These are phyloP conservation scores for Macrocystidia cucumis DNA, from an alignment of 1,284 basidiomycete species.

Conservation along the genomic window DNA sequence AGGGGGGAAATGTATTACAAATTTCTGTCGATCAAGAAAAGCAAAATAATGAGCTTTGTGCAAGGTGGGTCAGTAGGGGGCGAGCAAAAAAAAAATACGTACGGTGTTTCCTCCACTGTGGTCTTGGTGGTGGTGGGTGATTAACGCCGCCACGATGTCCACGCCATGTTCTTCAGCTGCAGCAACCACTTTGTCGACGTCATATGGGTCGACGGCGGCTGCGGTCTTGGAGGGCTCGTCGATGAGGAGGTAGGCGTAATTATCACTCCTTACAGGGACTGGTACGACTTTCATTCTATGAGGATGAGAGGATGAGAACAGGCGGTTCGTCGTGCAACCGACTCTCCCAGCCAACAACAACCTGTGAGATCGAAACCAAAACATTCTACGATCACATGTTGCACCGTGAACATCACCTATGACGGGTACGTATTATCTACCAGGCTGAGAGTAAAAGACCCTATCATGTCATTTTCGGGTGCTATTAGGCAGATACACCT, in stretches of 20 bases:
- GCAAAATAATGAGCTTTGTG: no score
- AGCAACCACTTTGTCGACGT: slow-evolving; percentile 67
- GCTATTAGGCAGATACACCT: no score
- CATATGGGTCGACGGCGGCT: slow-evolving; percentile 79
- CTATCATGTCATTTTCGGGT: no score
- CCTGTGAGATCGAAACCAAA: no score
- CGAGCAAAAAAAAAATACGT: slow-evolving; percentile 5
- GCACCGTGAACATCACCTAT: no score
- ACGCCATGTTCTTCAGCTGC: slow-evolving; percentile 65
- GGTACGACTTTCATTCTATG: slow-evolving; percentile 65
- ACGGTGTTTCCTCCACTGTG: slow-evolving; percentile 77
- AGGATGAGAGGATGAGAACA: slow-evolving; percentile 9
- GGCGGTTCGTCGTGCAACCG: slow-evolving; percentile 4
- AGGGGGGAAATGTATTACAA: no score
- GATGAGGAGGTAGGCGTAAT: slow-evolving; percentile 85
- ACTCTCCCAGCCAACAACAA: not conserved
- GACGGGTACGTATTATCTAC: no score
- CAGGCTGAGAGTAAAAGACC: no score
- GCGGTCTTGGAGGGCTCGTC: slow-evolving; percentile 67
- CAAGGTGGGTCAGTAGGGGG: no score
- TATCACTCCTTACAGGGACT: slow-evolving; percentile 74
- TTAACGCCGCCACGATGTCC: slow-evolving; percentile 68
- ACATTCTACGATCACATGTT: no score
- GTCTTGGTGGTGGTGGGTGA: slow-evolving; percentile 87
- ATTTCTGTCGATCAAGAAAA: no score